These are phyloP conservation scores for Nothophaeocryptopus gaeumannii DNA, from an alignment of 2,329 filamentous ascomycete genomes.

Conservation along the genomic window DNA sequence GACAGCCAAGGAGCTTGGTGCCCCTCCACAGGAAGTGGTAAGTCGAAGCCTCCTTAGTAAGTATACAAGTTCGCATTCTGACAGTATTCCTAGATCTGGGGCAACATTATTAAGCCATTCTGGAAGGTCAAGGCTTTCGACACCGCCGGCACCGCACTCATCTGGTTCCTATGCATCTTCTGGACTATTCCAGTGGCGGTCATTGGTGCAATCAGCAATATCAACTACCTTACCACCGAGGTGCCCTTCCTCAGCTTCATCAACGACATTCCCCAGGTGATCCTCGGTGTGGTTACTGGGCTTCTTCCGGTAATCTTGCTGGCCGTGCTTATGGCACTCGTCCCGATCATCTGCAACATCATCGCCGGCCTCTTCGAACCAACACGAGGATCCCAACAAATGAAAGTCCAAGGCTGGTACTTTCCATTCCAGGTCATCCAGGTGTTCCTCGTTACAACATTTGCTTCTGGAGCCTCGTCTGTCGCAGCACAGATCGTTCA, in stretches of 20 bases:
- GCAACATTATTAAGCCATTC: conserved; percentile 40
- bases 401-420: conserved; percentile 36
- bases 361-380: conserved; percentile 24
- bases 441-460: conserved; percentile 39
- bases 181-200: conserved; percentile 47
- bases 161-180: conserved; percentile 45
- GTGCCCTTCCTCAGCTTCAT: conserved; percentile 44
- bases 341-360: conserved; percentile 43
- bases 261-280: conserved; percentile 39
- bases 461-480: conserved; percentile 33
- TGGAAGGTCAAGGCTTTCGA: conserved; percentile 33
- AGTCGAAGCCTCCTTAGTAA: too few relatives aligned
- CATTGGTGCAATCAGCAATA: conserved; percentile 45
- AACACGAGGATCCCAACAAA: conserved; percentile 42
- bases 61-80: too few relatives aligned
- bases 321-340: conserved; percentile 43
- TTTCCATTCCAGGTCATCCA: conserved; percentile 41
- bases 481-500: conserved; percentile 31
- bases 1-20: conserved; percentile 40
- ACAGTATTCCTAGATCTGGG: conserved; percentile 35
- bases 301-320: conserved; percentile 43
- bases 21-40: conserved; percentile 38
- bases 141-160: conserved; percentile 38
- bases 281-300: conserved; percentile 47
- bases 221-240: conserved; percentile 40